Percentiles rank a stretch among this genome's conserved stretches.
phyloP scores from a whole-genome alignment of 2,329 filamentous ascomycete species.

The Phialophora chinensis region DNA sequence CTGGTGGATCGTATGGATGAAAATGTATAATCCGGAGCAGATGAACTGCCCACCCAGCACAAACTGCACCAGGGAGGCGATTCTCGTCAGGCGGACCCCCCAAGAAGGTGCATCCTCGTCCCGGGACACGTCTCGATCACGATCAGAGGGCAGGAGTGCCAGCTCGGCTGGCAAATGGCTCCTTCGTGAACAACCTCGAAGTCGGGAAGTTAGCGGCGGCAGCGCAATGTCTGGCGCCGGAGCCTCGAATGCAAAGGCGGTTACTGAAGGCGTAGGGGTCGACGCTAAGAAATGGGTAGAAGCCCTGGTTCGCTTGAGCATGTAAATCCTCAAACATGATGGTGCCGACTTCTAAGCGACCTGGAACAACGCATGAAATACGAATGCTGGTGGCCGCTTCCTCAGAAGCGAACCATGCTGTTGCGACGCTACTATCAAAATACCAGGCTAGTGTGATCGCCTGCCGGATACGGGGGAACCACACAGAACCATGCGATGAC shows the following conservation, averaged over 20 bases:
- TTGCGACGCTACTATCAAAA: neutral
- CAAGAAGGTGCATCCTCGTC: slow-evolving; percentile 44
- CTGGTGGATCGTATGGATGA: slow-evolving; percentile 72
- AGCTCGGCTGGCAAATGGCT: slow-evolving; percentile 40
- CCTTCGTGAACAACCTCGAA: slow-evolving; percentile 37
- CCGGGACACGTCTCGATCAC: slow-evolving; percentile 44
- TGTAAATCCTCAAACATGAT: slow-evolving; percentile 39
- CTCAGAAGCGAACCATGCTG: neutral
- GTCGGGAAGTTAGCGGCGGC: slow-evolving; percentile 44
- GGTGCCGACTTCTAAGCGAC: slow-evolving; percentile 3
- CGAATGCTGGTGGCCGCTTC: neutral
- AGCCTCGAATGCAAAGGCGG: slow-evolving; percentile 32
- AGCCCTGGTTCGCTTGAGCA: slow-evolving; percentile 52
- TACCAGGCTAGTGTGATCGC: neutral
- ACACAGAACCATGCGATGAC: neutral
- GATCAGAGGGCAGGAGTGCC: slow-evolving; percentile 41
- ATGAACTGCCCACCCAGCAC: neutral
- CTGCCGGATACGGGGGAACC: neutral
- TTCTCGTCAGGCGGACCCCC: slow-evolving; percentile 54
- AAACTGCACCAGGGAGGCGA: slow-evolving; percentile 48
- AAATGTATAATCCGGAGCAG: slow-evolving; percentile 39
- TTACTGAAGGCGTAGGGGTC: slow-evolving; percentile 52
- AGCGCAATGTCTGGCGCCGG: slow-evolving; percentile 4
- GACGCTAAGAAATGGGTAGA: slow-evolving; percentile 56
- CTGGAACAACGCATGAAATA: slow-evolving; percentile 1